A percentile compares a stretch with the other conserved stretches of the same genome.
phyloP scores from a whole-genome alignment of 345 rosid genomes.

The Dipteronia sinensis region DNA sequence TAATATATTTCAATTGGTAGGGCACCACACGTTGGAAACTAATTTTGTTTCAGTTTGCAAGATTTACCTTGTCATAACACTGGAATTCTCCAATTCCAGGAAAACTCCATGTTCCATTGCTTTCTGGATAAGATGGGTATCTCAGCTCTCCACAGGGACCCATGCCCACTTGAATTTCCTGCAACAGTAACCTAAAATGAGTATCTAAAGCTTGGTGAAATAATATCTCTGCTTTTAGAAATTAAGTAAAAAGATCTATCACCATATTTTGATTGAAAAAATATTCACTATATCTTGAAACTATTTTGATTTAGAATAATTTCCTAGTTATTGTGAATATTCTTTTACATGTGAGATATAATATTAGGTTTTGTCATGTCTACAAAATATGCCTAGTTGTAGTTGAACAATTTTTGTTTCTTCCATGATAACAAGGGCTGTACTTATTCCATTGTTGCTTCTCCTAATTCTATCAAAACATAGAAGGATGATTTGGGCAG shows the following conservation, averaged over 20 bases:
- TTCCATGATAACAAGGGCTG: neutral
- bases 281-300: neutral
- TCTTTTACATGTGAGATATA: neutral
- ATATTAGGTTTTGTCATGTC: neutral
- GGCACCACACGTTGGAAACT: neutral
- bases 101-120: constrained; percentile 89
- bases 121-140: constrained; percentile 94
- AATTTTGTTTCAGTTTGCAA: neutral
- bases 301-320: neutral
- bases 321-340: neutral
- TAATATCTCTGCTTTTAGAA: neutral
- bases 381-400: neutral
- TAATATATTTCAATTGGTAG: neutral
- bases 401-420: neutral
- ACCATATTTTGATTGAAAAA: too few species aligned
- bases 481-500: too few species aligned
- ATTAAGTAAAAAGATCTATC: too few species aligned
- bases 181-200: constrained; percentile 28
- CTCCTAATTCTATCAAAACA: neutral
- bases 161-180: constrained; percentile 98
- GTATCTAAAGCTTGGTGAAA: neutral
- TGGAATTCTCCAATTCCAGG: constrained; percentile 99
- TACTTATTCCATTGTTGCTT: neutral
- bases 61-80: constrained; percentile 87
- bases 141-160: constrained; percentile 97